Evolutionary conservation across 768 basidiomycete species (phyloP), one percentile per base, ranked within the genome.

Genomic region (Gelatoporia subvermispora): DNA sequence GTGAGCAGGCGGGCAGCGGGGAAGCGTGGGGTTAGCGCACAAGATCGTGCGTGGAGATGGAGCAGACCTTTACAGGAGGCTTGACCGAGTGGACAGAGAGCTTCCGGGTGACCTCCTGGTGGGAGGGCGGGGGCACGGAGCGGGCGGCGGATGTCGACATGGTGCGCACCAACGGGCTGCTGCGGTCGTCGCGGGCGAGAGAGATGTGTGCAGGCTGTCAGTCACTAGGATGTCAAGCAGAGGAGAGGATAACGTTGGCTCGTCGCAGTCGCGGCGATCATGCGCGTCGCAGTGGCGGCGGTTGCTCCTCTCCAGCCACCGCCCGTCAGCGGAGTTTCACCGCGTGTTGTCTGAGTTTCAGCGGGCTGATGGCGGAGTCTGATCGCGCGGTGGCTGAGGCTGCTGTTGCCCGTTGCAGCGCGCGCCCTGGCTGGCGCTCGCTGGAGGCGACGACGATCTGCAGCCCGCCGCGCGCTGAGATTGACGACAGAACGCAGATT

Each of bases 41-140:
- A 31, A 31, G 28, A 31, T 31, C 28, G 28, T 31, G 28, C 28
- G 28, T 5, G 28, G 13, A 31, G 28, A 38, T 45, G 54, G 53
- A 50, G 55, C 24, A 48, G 51, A 60, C 62, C 63, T 57, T 58
- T 45, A 47, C 76, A 49, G 74, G 76, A 60, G 70, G 76, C 28
- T 79, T 70, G 2, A 73, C 74, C 0, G 84, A 80, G 57, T 85
- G 84, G 17, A 89, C 77, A 2, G 88, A 91, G 5, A 94, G 79
- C 63, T 93, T 93, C 55, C 89, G 76, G 49, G 88, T 78, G 16
- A 94, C 81, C 70, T 94, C 92, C 64, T 91, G 89, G 15, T 85
- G 83, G 11, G 91, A 84, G 8, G 89, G 92, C 4, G 90, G 86
- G 13, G 85, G 67, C 16, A 60, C 69, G n/a, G 71, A 52, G 39